Evolutionary conservation across 192 early-diverging fungal species (phyloP).

Genomic region (Coemansia sp.): DNA sequence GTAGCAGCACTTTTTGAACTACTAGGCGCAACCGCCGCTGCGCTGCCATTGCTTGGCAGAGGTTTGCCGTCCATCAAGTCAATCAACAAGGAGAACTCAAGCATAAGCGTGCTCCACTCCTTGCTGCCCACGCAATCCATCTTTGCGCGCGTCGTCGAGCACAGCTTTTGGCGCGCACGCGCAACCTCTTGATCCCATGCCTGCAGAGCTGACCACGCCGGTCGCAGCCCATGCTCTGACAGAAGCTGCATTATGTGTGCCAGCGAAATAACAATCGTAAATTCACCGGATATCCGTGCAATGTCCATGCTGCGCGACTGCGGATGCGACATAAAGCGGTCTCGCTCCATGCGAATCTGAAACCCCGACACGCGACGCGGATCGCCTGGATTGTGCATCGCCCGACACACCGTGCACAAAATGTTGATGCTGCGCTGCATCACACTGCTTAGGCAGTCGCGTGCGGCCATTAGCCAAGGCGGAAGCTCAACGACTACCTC

Average conservation of each 20-base stretch:
- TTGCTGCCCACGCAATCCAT: constrained; percentile 48
- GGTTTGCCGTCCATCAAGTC: constrained; percentile 26
- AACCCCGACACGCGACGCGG: constrained; percentile 33
- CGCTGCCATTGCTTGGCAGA: not conserved
- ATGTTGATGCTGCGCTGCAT: constrained; percentile 57
- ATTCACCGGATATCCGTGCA: constrained; percentile 50
- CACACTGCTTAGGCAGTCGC: constrained; percentile 44
- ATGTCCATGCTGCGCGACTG: constrained; percentile 18
- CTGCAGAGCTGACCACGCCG: constrained; percentile 39
- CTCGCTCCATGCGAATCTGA: constrained; percentile 37
- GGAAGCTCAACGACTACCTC: constrained; percentile 62
- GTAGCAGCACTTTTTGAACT: not conserved
- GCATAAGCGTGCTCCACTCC: constrained; percentile 37
- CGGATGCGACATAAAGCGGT: constrained; percentile 23
- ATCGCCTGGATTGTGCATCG: constrained; percentile 41
- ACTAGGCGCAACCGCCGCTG: not conserved
- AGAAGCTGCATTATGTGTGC: constrained; percentile 54
- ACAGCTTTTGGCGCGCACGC: constrained; percentile 27
- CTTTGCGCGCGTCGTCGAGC: constrained; percentile 41
- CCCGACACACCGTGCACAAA: constrained; percentile 40
- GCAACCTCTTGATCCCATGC: constrained; percentile 38
- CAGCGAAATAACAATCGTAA: constrained; percentile 58
- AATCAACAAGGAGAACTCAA: constrained; percentile 28
- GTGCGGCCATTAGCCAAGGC: constrained; percentile 51
- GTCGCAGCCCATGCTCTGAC: constrained; percentile 50